phyloP scores from a whole-genome alignment of 371 early-diverging fungal species.

The Capillidium heterosporum region DNA sequence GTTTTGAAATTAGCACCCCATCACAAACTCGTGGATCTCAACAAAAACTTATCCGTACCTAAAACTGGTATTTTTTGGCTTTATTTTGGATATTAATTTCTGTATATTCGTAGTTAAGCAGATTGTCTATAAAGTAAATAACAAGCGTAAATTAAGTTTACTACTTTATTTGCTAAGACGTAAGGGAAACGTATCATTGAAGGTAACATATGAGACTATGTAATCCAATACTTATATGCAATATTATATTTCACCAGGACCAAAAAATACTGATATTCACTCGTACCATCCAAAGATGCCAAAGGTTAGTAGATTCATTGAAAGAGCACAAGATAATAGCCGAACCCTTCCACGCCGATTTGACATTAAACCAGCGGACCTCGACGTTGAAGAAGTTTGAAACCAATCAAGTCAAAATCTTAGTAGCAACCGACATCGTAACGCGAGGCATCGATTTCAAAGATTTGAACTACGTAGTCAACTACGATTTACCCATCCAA shows the following conservation, averaged over 20 bases:
- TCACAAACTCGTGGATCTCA: conserved; percentile 1
- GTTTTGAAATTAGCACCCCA: conserved; percentile 3
- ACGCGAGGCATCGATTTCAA: conserved; percentile 4
- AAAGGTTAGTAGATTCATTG: background rate
- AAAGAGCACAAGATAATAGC: background rate
- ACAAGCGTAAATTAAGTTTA: background rate
- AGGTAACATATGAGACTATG: background rate
- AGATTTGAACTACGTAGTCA: background rate
- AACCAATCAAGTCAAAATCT: background rate
- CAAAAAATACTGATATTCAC: conserved; percentile 2
- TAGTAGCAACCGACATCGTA: conserved; percentile 1
- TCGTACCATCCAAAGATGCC: conserved; percentile 2
- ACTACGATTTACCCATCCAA: background rate
- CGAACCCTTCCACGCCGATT: background rate
- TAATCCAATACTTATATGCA: background rate
- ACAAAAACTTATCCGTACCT: conserved; percentile 3
- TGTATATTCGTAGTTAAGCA: background rate
- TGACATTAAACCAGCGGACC: background rate
- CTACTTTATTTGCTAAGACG: conserved; percentile 1
- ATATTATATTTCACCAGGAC: background rate
- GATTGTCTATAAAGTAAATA: background rate
- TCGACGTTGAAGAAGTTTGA: background rate
- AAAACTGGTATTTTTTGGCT: background rate
- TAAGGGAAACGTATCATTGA: conserved; percentile 4
- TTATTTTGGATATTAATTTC: background rate